Percentiles rank a stretch among this genome's conserved stretches.
These are phyloP conservation scores for Exophiala xenobiotica DNA, from an alignment of 2,329 filamentous ascomycete species.

Conservation along the genomic window DNA sequence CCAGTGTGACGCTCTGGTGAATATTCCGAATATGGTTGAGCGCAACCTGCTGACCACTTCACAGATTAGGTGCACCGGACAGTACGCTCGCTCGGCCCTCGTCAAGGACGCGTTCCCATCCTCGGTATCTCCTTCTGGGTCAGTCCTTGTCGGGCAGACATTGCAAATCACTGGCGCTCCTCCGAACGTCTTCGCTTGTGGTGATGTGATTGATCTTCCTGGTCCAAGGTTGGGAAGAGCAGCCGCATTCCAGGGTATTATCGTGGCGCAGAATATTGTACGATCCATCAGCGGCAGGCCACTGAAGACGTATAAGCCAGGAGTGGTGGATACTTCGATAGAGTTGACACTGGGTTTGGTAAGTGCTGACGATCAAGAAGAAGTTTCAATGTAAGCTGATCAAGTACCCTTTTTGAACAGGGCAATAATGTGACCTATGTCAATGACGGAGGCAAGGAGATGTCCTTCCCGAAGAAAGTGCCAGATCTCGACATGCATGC, in stretches of 20 bases:
- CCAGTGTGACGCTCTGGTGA: constrained; percentile 22
- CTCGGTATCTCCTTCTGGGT: constrained; percentile 48
- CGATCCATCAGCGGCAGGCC: constrained; percentile 44
- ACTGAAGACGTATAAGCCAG: constrained; percentile 44
- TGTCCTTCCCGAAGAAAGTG: constrained; percentile 32
- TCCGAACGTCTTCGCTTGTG: constrained; percentile 61
- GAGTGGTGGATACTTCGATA: constrained; percentile 52
- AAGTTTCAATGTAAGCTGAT: neutral
- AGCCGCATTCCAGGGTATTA: constrained; percentile 53
- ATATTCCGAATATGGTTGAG: neutral
- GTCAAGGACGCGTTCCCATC: constrained; percentile 46
- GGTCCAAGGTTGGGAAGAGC: constrained; percentile 56
- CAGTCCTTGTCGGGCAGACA: constrained; percentile 56
- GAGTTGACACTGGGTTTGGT: constrained; percentile 55
- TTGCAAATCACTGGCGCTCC: constrained; percentile 55
- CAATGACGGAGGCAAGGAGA: constrained; percentile 13
- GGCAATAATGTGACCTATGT: constrained; percentile 20
- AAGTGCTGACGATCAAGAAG: constrained; percentile 3
- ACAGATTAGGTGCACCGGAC: constrained; percentile 61
- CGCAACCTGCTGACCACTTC: neutral
- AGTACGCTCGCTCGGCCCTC: constrained; percentile 56
- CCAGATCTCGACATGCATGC: constrained; percentile 49
- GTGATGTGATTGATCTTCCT: constrained; percentile 59
- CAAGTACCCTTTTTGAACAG: neutral
- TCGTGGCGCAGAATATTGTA: constrained; percentile 58